Evolutionary conservation across 208 protist genomes (phyloP), one percentile per base, ranked within the genome.

Genomic region (Trypanosoma grayi): DNA sequence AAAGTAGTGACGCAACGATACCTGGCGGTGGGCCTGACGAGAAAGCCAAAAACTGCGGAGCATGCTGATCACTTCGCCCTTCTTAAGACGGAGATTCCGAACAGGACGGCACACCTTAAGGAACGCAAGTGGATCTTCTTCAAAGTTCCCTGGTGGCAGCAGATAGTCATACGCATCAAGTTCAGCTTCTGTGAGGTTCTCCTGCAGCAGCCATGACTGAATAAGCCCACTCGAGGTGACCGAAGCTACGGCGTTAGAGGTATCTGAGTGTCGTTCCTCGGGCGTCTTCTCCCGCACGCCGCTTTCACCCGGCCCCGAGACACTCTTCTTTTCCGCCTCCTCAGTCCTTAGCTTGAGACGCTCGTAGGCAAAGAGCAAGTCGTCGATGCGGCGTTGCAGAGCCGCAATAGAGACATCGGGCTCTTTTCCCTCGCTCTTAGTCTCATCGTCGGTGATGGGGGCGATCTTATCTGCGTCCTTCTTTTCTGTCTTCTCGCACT

Each of bases 151-250:
- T 10, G 82, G 75, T 13, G 83, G 81, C 10, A 95, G 46, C 18
- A 92, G 60, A 25, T 56, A 57, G 27, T 90, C 78, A 0, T 72
- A 66, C 8, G 18, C 36, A 63, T 85, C 78, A n/a, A 94, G 47
- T 56, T 92, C 88, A 1, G 36, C 60, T 47, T 87, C 85, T 10
- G 67, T 57, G 3, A 92, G 43, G 20, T 80, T 75, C 48, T 95
- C 88, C 39, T 75, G 66, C 18, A 65, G 70, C 20, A 95, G 71
- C 85, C 88, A 95, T 27, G 73, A 69, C 37, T 75, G 59, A 56
- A 95, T 72, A 9, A 89, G 10, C 43, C 48, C 18, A 46, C 61
- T 64, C 20, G 40, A 47, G 10, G 43, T 48, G n/a, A 33, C n/a
- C 22, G 14, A 18, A 47, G 20, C 1, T 34, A 27, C 20, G 0